Conservation (phyloP, 192 early-diverging fungal species). For the Neocallimastix lanati region DNA sequence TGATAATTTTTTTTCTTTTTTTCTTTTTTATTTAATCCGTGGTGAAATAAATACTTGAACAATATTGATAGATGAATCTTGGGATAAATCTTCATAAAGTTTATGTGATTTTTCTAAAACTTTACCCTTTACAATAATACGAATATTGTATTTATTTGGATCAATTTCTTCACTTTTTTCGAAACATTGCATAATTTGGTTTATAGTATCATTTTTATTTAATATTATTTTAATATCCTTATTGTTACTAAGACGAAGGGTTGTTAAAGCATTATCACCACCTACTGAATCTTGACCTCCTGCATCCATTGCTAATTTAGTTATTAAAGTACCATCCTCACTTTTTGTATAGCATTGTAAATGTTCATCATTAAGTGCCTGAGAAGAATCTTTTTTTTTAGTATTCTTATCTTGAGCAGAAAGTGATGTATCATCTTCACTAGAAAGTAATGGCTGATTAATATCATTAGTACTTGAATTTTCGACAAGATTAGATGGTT, state of each 20-base stretch:
- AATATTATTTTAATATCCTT: background rate
- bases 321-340: background rate
- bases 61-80: background rate
- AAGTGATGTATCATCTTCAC: too few species aligned
- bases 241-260: background rate
- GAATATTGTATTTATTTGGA: background rate
- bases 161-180: background rate
- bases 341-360: background rate
- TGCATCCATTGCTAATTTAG: background rate
- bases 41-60: background rate
- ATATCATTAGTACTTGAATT: background rate
- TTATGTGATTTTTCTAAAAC: background rate
- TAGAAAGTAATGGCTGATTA: background rate
- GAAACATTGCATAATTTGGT: background rate
- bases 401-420: too few species aligned
- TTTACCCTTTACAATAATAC: background rate
- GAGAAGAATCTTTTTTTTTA: too few species aligned
- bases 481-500: slow-evolving; percentile 28
- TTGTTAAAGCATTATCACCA: background rate
- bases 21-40: background rate
- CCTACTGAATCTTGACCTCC: background rate
- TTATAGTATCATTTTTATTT: background rate
- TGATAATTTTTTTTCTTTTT: too few species aligned
- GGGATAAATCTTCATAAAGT: background rate
- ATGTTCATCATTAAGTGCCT: too few species aligned